phyloP scores from a whole-genome alignment of 352 stramenopile genomes.

The Globisporangium parvum region DNA sequence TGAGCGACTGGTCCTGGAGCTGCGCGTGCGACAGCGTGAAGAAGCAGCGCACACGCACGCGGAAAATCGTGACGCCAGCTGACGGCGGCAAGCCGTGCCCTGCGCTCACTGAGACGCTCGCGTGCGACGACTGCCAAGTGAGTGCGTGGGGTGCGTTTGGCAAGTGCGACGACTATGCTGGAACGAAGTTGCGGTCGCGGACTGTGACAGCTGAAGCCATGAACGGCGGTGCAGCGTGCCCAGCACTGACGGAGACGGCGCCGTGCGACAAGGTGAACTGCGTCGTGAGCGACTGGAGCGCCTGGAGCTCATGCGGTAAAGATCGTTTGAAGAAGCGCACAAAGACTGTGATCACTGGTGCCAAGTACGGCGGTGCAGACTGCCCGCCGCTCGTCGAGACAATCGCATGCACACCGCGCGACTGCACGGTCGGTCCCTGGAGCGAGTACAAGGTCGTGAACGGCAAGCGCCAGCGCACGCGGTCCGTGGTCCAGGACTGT shows the following conservation, averaged over 20 bases:
- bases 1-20: conserved; percentile 35
- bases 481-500: not conserved
- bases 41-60: conserved; percentile 22
- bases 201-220: conserved; percentile 18
- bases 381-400: conserved; percentile 21
- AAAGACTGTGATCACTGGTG: conserved; percentile 12
- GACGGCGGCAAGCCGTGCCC: conserved; percentile 38
- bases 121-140: conserved; percentile 30
- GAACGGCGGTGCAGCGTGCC: conserved; percentile 36
- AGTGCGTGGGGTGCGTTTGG: conserved; percentile 26
- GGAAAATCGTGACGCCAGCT: conserved; percentile 23
- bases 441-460: conserved; percentile 16
- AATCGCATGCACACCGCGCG: conserved; percentile 15
- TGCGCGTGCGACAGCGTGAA: conserved; percentile 25
- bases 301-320: conserved; percentile 21
- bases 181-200: conserved; percentile 27
- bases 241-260: conserved; percentile 18
- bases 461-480: conserved; percentile 15
- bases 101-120: conserved; percentile 26
- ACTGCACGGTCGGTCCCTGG: conserved; percentile 21
- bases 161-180: conserved; percentile 25
- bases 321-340: conserved; percentile 13
- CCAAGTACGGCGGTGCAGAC: conserved; percentile 15
- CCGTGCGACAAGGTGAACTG: conserved; percentile 48
- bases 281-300: conserved; percentile 44